Percentiles rank a stretch among this genome's conserved stretches.
Evolutionary conservation across 441 rosid genomes (phyloP).

Genomic region (Corymbia calophylla): DNA sequence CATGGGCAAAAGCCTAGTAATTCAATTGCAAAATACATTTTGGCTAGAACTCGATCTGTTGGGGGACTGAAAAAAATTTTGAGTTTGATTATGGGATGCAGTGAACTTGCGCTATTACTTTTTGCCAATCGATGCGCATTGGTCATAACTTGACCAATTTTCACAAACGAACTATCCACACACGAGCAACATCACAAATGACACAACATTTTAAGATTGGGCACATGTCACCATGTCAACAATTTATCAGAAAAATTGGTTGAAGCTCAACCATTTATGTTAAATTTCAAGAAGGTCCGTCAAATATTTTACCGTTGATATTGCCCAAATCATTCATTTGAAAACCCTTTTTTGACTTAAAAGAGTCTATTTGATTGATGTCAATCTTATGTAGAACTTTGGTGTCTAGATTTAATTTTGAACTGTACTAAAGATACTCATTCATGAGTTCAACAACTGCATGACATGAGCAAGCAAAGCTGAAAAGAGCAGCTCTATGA

Average conservation of each 20-base stretch:
- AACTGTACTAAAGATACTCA: background rate
- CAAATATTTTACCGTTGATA: accelerated
- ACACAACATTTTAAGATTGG: background rate
- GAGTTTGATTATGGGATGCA: no score
- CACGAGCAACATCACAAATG: no score
- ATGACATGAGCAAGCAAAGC: background rate
- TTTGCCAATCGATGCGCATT: background rate
- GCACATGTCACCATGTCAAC: background rate
- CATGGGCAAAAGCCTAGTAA: background rate
- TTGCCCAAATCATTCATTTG: background rate
- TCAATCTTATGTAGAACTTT: background rate
- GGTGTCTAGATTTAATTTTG: background rate
- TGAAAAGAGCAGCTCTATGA: background rate
- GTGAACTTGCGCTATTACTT: no score
- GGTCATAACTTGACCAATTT: background rate
- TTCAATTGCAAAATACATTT: background rate
- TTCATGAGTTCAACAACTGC: background rate
- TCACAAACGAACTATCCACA: background rate
- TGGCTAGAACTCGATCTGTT: background rate
- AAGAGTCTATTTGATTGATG: background rate
- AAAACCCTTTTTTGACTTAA: background rate
- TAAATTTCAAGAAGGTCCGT: background rate
- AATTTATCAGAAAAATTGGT: background rate
- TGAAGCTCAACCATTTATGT: background rate
- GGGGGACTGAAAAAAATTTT: background rate